These are phyloP conservation scores for Eutrema salsugineum DNA, from an alignment of 441 rosid species.

Conservation along the genomic window DNA sequence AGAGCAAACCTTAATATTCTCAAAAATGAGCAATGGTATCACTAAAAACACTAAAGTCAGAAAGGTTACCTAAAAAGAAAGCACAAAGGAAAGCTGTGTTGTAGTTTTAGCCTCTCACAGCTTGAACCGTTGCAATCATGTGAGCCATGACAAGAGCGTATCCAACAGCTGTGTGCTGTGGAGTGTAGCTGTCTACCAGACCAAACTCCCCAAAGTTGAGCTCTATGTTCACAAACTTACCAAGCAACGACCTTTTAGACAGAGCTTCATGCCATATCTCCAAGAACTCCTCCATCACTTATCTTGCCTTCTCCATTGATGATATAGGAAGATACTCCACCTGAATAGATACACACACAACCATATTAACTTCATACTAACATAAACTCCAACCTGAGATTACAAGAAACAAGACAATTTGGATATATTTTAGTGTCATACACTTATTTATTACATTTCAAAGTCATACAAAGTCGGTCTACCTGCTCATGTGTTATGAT, in stretches of 20 bases:
- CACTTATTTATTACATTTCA: background rate
- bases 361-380: background rate
- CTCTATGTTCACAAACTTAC: slow-evolving; percentile 66
- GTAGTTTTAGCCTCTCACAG: slow-evolving; percentile 45
- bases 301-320: slow-evolving; percentile 68
- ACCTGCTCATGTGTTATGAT: background rate
- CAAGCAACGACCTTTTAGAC: slow-evolving; percentile 70
- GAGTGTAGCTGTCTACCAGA: slow-evolving; percentile 57
- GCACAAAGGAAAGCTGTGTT: background rate
- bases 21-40: background rate
- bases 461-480: background rate
- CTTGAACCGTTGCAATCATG: slow-evolving; percentile 66
- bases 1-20: background rate
- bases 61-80: background rate
- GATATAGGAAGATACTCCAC: slow-evolving; percentile 92
- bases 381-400: background rate
- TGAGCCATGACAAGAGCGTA: slow-evolving; percentile 77
- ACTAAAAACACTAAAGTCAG: background rate
- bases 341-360: slow-evolving; percentile 35
- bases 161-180: slow-evolving; percentile 86
- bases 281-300: slow-evolving; percentile 72
- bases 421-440: background rate
- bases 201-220: slow-evolving; percentile 72
- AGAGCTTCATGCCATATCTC: slow-evolving; percentile 82
- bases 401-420: background rate